These are phyloP conservation scores for Choiromyces venosus DNA, from an alignment of 495 filamentous ascomycete species.

Conservation along the genomic window DNA sequence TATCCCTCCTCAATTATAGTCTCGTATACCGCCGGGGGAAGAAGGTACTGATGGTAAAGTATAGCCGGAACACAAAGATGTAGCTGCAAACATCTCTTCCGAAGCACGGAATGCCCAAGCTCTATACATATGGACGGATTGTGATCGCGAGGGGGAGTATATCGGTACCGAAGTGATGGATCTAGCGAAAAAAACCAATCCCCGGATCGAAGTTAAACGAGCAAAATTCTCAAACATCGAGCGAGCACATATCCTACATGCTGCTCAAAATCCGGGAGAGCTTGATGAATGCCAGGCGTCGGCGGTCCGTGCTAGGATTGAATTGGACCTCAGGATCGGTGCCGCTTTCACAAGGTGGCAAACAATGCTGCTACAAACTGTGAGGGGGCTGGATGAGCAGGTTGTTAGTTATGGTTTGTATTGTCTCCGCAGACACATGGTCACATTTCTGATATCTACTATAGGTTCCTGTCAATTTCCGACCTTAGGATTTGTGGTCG, in stretches of 20 bases:
- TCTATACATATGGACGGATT: conserved; percentile 97
- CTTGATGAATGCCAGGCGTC: conserved; percentile 82
- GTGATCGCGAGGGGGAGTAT: conserved; percentile 94
- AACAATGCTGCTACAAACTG: conserved; percentile 63
- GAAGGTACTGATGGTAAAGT: conserved; percentile 11
- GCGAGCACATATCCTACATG: conserved; percentile 79
- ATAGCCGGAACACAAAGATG: conserved; percentile 64
- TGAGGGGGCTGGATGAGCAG: conserved; percentile 59
- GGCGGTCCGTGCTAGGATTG: conserved; percentile 83
- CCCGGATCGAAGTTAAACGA: conserved; percentile 68
- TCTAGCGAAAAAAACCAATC: conserved; percentile 68
- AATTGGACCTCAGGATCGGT: conserved; percentile 87
- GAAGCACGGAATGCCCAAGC: conserved; percentile 64
- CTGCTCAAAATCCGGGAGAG: conserved; percentile 66
- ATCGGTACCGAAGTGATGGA: conserved; percentile 90
- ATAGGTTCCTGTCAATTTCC: conserved; percentile 93
- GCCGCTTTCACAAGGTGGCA: conserved; percentile 87
- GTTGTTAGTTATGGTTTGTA: conserved; percentile 78
- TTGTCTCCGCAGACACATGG: background rate
- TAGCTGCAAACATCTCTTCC: conserved; percentile 75
- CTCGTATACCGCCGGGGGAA: background rate
- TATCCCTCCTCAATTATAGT: conserved; percentile 10
- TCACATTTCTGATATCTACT: background rate
- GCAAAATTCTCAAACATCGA: conserved; percentile 96
- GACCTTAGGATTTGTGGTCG: conserved; percentile 92